A percentile compares a stretch with the other conserved stretches of the same genome.
Evolutionary conservation across 371 early-diverging fungal genomes (phyloP).

Genomic region (Funneliformis caledonium): DNA sequence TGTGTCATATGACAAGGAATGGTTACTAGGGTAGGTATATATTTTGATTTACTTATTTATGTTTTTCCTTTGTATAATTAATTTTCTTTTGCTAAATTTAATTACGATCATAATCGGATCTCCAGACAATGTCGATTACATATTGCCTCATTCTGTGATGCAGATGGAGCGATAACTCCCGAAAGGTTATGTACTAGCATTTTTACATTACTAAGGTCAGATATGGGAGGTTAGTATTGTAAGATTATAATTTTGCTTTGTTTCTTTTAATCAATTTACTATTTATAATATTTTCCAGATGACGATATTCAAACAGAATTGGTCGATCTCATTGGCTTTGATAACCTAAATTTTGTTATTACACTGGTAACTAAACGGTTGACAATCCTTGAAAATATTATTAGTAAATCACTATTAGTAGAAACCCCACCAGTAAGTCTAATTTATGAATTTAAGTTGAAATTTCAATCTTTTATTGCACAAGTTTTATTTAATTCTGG

Average conservation of each 20-base stretch:
- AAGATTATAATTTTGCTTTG: not conserved
- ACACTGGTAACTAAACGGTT: slow-evolving; percentile 2
- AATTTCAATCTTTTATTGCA: not conserved
- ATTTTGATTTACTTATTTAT: not conserved
- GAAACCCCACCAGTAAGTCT: not conserved
- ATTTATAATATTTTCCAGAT: slow-evolving; percentile 44
- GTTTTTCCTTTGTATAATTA: not conserved
- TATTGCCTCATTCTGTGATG: slow-evolving; percentile 30
- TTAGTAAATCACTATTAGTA: slow-evolving; percentile 44
- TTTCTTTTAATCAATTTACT: not conserved
- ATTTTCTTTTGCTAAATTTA: not conserved
- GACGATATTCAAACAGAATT: slow-evolving; percentile 67
- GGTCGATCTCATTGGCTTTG: slow-evolving; percentile 79
- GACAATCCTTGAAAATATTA: slow-evolving; percentile 57
- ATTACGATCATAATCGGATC: not conserved
- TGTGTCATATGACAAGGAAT: slow-evolving; percentile 51
- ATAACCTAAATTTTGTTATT: slow-evolving; percentile 71
- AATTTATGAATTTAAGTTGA: not conserved
- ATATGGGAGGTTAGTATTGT: slow-evolving; percentile 47
- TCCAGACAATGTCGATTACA: slow-evolving; percentile 49
- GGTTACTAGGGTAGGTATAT: slow-evolving; percentile 52
- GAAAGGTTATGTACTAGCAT: slow-evolving; percentile 58
- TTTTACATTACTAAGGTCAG: slow-evolving; percentile 61
- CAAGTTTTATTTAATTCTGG: not conserved
- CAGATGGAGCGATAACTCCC: slow-evolving; percentile 43